Evolutionary conservation across 2,329 filamentous ascomycete species (phyloP), one percentile per base, ranked within the genome.

Genomic region (Alternaria rosae): DNA sequence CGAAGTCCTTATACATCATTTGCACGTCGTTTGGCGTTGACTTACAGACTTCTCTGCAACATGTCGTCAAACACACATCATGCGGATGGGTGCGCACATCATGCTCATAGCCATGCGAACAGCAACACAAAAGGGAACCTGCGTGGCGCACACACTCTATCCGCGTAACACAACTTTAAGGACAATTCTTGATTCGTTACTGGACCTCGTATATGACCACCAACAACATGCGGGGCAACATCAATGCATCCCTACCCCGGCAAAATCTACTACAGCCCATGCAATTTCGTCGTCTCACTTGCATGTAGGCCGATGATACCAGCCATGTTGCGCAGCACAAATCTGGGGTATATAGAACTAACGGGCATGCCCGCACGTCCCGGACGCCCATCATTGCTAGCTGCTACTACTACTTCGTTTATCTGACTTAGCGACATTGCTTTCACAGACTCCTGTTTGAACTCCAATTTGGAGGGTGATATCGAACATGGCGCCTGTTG

Each of bases 401-500:
- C 32, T 48, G 52, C 54, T 56, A 30, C 20, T 56, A 25, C 20
- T 17, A 13, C 30, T 35, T 23, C 25, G 25, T 38, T 17, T 12
- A 38, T 51, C 35, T n/a, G 28, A 41, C 41, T 21, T 38, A 23
- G 26, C 23, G n/a, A 54, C 42, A 28, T 21, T n/a, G 12, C n/a
- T 9, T 13, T 30, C 10, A 13, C 23, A 8, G 11, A 51, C 47
- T n/a, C n/a, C 47, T 51, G 20, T 20, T 23, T 9, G 4, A n/a
- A 6, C 35, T 30, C 15, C n/a, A 25, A 5, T 23, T 44, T 53
- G 51, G 25, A 52, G 41, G 54, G 11, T n/a, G n/a, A 32, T 17
- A 52, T 3, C 52, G 48, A 48, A 51, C 17, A 70, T 70, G 68
- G 66, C 68, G 50, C 68, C 66, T 6, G 57, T 65, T 12, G 64